These are phyloP conservation scores for Ambrosia artemisiifolia DNA, from an alignment of 129 eudicot genomes.

Conservation along the genomic window DNA sequence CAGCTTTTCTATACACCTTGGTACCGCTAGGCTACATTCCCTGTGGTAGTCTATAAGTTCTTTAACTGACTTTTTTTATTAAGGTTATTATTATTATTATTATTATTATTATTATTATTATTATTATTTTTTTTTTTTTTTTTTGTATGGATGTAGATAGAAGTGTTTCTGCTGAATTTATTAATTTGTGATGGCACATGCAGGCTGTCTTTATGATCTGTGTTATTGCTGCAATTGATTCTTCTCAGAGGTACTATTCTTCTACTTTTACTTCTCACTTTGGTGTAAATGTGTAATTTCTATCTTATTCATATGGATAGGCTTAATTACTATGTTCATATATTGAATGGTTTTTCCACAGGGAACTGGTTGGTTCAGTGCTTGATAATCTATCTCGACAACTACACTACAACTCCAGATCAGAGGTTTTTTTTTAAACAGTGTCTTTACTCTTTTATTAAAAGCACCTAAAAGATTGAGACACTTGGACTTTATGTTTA, in stretches of 20 bases:
- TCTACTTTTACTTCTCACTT: neutral
- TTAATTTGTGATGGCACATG: constrained; percentile 28
- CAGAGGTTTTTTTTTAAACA: constrained; percentile 53
- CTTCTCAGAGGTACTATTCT: constrained; percentile 62
- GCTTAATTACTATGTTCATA: neutral
- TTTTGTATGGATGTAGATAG: constrained; percentile 9
- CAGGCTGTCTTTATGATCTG: constrained; percentile 92
- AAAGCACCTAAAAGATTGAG: neutral
- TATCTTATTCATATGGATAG: neutral
- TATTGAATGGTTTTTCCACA: constrained; percentile 33
- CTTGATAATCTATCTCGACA: constrained; percentile 73
- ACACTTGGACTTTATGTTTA: neutral
- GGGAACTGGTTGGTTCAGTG: constrained; percentile 73
- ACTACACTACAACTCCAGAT: constrained; percentile 59
- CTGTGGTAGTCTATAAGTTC: neutral
- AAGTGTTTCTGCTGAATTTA: constrained; percentile 5
- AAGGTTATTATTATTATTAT: too few species aligned
- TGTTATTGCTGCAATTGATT: constrained; percentile 80
- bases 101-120: too few species aligned
- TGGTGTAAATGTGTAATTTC: neutral
- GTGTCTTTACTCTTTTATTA: neutral
- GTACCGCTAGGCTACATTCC: neutral
- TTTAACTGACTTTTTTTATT: neutral
- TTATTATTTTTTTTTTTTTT: too few species aligned
- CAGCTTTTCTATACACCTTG: too few species aligned